Evolutionary conservation across 768 basidiomycete genomes (phyloP).

Genomic region (Calocybe indica): DNA sequence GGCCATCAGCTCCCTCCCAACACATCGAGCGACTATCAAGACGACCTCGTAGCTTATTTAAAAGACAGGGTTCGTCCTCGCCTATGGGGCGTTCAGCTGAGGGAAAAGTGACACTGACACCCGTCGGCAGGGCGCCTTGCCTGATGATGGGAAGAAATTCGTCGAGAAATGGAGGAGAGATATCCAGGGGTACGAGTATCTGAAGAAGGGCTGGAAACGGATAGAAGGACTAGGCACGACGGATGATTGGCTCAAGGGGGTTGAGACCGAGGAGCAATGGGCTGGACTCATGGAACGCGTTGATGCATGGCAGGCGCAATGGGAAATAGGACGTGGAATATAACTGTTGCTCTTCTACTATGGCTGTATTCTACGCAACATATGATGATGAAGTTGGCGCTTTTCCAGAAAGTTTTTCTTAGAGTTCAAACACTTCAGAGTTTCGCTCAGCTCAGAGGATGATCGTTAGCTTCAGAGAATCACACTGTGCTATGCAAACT

Average conservation of each 20-base stretch:
- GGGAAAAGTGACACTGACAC: not conserved
- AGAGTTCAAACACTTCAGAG: too few relatives aligned
- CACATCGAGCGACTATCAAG: conserved; percentile 34
- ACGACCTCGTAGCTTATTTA: conserved; percentile 27
- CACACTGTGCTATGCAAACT: too few relatives aligned
- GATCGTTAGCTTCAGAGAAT: too few relatives aligned
- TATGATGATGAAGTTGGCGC: too few relatives aligned
- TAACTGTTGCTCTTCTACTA: too few relatives aligned
- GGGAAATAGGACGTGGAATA: conserved; percentile 35
- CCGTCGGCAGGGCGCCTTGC: conserved; percentile 27
- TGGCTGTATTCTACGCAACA: too few relatives aligned
- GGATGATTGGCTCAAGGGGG: conserved; percentile 40
- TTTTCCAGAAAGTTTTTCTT: too few relatives aligned
- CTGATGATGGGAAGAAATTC: conserved; percentile 34
- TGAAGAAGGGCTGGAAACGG: conserved; percentile 39
- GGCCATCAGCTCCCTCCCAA: conserved; percentile 39
- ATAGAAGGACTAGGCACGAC: conserved; percentile 34
- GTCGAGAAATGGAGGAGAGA: conserved; percentile 46
- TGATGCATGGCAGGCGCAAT: conserved; percentile 44
- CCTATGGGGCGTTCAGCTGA: too few relatives aligned
- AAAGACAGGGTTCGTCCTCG: conserved; percentile 19
- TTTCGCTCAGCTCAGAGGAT: too few relatives aligned
- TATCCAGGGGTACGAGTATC: conserved; percentile 21
- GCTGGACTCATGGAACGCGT: conserved; percentile 39
- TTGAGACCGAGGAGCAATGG: conserved; percentile 48